These are phyloP conservation scores for Bocquillonia castaneifolia DNA, from an alignment of 441 rosid genomes.

Conservation along the genomic window DNA sequence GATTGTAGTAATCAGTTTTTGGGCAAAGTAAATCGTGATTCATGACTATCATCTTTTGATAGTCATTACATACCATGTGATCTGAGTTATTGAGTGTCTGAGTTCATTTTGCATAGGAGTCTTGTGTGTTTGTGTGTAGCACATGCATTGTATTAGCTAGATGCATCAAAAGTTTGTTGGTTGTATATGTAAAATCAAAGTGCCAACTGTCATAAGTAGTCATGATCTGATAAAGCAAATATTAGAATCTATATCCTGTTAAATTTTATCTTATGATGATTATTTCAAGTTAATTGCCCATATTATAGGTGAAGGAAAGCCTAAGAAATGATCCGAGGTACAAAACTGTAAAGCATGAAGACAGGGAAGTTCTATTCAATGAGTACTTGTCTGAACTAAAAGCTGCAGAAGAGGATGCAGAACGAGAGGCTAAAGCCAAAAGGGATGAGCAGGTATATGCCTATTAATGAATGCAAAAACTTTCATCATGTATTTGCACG, in stretches of 20 bases:
- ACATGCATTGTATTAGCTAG: not conserved
- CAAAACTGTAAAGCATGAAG: slow-evolving; percentile 69
- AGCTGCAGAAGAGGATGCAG: slow-evolving; percentile 63
- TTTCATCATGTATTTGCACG: not conserved
- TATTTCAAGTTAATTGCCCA: slow-evolving; percentile 7
- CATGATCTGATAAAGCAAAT: not conserved
- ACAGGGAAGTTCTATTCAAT: slow-evolving; percentile 70
- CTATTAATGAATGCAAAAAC: not conserved
- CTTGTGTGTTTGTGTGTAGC: not conserved
- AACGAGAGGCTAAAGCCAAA: slow-evolving; percentile 60
- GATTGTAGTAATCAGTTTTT: not conserved
- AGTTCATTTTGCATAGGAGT: not conserved
- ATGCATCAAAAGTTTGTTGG: not conserved
- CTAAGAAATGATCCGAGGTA: slow-evolving; percentile 87
- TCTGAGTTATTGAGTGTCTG: not conserved
- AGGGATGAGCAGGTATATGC: slow-evolving; percentile 74
- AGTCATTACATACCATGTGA: not conserved
- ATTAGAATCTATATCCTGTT: not conserved
- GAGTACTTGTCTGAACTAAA: slow-evolving; percentile 73
- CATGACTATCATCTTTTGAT: not conserved
- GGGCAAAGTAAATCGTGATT: not conserved
- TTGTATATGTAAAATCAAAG: not conserved
- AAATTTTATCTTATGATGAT: not conserved
- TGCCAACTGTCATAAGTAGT: not conserved
- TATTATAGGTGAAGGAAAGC: slow-evolving; percentile 73